Evolutionary conservation across 2,329 filamentous ascomycete species (phyloP), one percentile per base, ranked within the genome.

Genomic region (Raffaelea ambrosiae): DNA sequence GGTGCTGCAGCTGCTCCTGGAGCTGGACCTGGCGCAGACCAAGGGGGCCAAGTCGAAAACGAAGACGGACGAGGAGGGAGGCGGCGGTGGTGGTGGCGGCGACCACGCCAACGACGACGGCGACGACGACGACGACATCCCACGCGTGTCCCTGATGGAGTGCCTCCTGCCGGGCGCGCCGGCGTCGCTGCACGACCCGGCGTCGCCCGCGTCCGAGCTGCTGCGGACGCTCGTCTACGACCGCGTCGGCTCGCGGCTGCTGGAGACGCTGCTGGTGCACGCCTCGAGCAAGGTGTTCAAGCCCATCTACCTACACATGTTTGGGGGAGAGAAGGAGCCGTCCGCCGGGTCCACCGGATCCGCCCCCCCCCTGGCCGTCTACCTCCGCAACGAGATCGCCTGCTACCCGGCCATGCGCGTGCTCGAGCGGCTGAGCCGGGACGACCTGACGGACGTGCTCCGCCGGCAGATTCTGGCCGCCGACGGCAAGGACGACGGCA

Each of bases 211-310:
- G 4, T 76, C 79, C 11, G 72, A 76, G 16, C 95, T 97, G 61
- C 77, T 97, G 61, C 89, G 86, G 58, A 83, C 86, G 48, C 78
- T 97, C 61, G 73, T 96, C 22, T 97, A 96, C 64, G 89, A 97
- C 60, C 76, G 85, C 2, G 83, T 97, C 45, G 93, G 93, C 16
- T 96, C 91, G 3, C 84, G 91, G 40, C 73, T 98, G 2, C 74
- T 97, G 20, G 93, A 98, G 67, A 88, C 84, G 0, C 83, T 98
- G 53, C 79, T 96, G 53, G 77, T 82, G 22, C 77, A 85, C 60
- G 81, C 84, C 16, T 89, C 93, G 0, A 89, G 87, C 40, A 95
- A 93, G 66, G 68, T 89, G 31, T 98, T 97, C 77, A 96, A 95
- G 65, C 78, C 81, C 14, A 74, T 98, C 5, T 91, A 94, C 66